These are phyloP conservation scores for Trametes sp. DNA, from an alignment of 1,284 basidiomycete genomes.

Conservation along the genomic window DNA sequence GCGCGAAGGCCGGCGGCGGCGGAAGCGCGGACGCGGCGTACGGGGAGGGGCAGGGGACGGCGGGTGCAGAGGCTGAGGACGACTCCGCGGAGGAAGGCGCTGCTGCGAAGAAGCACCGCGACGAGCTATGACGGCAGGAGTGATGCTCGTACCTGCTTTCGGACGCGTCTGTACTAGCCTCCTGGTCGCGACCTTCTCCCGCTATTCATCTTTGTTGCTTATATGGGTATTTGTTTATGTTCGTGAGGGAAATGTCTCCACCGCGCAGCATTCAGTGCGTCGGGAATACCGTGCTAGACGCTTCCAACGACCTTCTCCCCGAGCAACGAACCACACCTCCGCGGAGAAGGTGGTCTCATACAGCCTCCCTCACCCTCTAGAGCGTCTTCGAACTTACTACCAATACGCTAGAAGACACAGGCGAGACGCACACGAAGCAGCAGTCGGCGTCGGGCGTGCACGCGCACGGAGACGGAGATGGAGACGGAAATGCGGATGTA, in stretches of 20 bases:
- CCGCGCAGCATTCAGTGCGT: background rate
- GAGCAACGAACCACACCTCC: background rate
- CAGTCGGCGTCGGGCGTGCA: background rate
- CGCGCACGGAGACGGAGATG: background rate
- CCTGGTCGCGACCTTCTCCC: background rate
- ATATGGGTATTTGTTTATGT: background rate
- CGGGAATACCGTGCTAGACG: background rate
- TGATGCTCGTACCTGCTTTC: background rate
- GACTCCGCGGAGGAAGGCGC: slow-evolving; percentile 35
- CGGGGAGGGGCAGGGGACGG: slow-evolving; percentile 21
- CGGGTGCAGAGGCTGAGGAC: slow-evolving; percentile 14
- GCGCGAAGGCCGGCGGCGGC: slow-evolving; percentile 31
- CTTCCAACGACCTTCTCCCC: background rate
- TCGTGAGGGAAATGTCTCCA: too few species aligned
- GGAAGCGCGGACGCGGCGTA: too few species aligned
- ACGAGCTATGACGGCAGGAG: slow-evolving; percentile 47
- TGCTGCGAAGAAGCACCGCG: slow-evolving; percentile 39
- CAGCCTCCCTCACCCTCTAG: too few species aligned
- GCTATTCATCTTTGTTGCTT: background rate
- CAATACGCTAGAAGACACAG: slow-evolving; percentile 16
- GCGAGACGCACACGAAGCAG: background rate
- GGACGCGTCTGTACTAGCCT: background rate
- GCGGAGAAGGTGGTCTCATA: too few species aligned
- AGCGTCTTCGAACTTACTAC: too few species aligned
- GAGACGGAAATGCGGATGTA: slow-evolving; percentile 14